A percentile compares a stretch with the other conserved stretches of the same genome.
Evolutionary conservation across 495 filamentous ascomycete genomes (phyloP).

Genomic region (Clohesyomyces aquaticus): DNA sequence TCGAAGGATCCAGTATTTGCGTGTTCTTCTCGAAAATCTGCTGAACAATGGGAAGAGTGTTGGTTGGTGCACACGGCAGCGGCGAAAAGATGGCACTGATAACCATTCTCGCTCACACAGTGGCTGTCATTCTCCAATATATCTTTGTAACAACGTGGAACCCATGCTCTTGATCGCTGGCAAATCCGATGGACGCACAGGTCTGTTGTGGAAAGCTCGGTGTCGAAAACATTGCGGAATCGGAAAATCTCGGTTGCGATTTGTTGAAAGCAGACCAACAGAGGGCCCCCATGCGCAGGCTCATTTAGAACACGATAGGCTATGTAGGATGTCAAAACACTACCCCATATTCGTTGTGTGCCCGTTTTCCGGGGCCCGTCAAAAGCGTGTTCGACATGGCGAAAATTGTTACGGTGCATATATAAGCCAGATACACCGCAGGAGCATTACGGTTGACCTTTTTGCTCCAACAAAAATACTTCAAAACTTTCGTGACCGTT

Average conservation of each 20-base stretch:
- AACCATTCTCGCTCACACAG: neutral
- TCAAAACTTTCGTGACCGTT: too few species aligned
- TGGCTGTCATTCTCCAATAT: neutral
- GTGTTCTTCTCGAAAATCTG: neutral
- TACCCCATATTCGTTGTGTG: neutral
- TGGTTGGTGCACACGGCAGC: neutral
- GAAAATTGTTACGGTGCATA: neutral
- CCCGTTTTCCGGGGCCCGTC: neutral
- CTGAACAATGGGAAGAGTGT: neutral
- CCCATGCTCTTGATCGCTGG: neutral
- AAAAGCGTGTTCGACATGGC: neutral
- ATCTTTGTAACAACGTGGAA: neutral
- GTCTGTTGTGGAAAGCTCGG: neutral
- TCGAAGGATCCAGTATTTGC: neutral
- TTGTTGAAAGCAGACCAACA: neutral
- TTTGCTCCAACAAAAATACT: too few species aligned
- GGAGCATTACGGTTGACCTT: neutral
- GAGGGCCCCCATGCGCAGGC: neutral
- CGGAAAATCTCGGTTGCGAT: neutral
- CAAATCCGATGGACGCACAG: neutral
- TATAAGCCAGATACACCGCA: too few species aligned
- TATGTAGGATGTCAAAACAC: neutral
- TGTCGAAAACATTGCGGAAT: neutral
- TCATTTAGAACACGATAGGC: neutral
- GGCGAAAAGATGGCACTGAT: neutral